phyloP scores from a whole-genome alignment of 2,329 filamentous ascomycete species.

The Penicillium paneum region DNA sequence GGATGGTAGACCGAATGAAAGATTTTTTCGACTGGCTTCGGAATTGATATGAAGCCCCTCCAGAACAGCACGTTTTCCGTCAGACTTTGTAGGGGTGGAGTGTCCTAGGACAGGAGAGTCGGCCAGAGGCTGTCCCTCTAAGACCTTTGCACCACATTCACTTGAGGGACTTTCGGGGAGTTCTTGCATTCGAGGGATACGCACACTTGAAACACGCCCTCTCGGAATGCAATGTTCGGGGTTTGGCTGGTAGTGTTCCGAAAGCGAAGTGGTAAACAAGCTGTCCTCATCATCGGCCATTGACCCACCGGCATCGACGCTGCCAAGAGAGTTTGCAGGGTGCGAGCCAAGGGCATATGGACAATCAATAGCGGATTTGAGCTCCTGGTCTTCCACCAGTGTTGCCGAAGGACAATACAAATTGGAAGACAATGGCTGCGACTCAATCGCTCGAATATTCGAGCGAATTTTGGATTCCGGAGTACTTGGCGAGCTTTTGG shows the following conservation, averaged over 20 bases:
- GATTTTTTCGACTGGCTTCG: conserved; percentile 12
- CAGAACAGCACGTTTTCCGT: conserved; percentile 10
- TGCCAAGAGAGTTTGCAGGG: conserved; percentile 10
- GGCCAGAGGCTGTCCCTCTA: conserved; percentile 15
- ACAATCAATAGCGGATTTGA: neutral
- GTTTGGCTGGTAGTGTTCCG: conserved; percentile 16
- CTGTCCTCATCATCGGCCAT: conserved; percentile 10
- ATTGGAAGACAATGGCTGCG: neutral
- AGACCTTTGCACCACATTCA: neutral
- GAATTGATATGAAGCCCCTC: conserved; percentile 16
- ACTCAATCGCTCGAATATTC: conserved; percentile 2
- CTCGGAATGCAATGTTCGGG: conserved; percentile 12
- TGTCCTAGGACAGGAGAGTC: conserved; percentile 24
- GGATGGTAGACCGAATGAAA: conserved; percentile 25
- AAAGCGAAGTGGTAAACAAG: conserved; percentile 2
- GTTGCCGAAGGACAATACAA: conserved; percentile 1
- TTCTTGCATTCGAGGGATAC: conserved; percentile 15
- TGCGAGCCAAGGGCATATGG: conserved; percentile 5
- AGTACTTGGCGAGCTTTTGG: conserved; percentile 8
- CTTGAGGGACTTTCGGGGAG: conserved; percentile 11
- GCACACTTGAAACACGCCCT: conserved; percentile 16
- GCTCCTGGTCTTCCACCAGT: conserved; percentile 7
- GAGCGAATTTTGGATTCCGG: conserved; percentile 8
- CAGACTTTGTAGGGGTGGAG: neutral
- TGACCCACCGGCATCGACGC: conserved; percentile 3